These are phyloP conservation scores for Artemisia tridentata DNA, from an alignment of 129 eudicot genomes.

Conservation along the genomic window DNA sequence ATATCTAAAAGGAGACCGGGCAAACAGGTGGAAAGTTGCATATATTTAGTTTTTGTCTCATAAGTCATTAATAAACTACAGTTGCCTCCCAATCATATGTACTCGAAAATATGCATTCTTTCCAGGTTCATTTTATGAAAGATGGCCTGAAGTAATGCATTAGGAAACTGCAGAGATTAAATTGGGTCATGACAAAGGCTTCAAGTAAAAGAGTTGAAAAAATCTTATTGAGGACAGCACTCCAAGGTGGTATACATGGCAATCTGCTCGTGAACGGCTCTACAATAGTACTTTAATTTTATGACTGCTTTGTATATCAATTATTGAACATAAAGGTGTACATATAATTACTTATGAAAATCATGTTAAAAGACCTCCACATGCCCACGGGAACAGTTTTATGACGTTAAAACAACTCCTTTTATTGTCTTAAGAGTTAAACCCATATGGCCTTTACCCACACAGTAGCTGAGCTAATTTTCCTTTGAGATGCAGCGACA, in stretches of 20 bases:
- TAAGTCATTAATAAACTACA: not conserved
- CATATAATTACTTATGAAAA: conserved; percentile 3
- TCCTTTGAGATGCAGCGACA: conserved; percentile 41
- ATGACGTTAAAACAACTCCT: not conserved
- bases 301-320: not conserved
- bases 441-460: conserved; percentile 38
- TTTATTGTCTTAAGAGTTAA: conserved; percentile 13
- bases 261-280: conserved; percentile 9
- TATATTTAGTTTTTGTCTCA: too few relatives aligned
- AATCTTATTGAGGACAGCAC: conserved; percentile 1
- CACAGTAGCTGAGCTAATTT: conserved; percentile 47
- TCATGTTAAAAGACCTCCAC: not conserved
- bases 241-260: not conserved
- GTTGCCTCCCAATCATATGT: not conserved
- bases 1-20: too few relatives aligned
- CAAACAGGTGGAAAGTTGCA: too few relatives aligned
- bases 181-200: conserved; percentile 3
- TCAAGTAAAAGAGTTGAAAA: not conserved
- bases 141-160: not conserved
- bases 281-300: conserved; percentile 1
- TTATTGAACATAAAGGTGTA: conserved; percentile 2
- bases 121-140: conserved; percentile 16
- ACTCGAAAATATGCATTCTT: not conserved
- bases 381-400: not conserved
- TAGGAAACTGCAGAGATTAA: not conserved